phyloP scores from a whole-genome alignment of 1,139 yeast species.

The Kurtzmaniella quercitrusa region DNA sequence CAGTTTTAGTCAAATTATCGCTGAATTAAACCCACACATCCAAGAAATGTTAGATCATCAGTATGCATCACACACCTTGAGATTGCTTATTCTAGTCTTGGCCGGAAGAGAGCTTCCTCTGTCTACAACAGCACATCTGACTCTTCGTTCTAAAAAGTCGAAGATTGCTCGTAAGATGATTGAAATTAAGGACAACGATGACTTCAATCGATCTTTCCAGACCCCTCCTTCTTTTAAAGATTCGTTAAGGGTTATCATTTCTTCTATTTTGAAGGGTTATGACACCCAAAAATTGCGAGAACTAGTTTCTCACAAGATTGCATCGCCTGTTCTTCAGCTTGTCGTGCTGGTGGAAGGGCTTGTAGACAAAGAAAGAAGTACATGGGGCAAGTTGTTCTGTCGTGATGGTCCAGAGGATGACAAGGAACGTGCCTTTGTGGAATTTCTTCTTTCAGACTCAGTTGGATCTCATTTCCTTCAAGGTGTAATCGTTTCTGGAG shows the following conservation, averaged over 20 bases:
- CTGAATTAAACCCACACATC: slow-evolving; percentile 62
- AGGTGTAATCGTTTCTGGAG: slow-evolving; percentile 54
- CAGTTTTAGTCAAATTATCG: slow-evolving; percentile 57
- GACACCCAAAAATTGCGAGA: slow-evolving; percentile 56
- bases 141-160: slow-evolving; percentile 79
- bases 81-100: slow-evolving; percentile 65
- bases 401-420: slow-evolving; percentile 37
- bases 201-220: slow-evolving; percentile 62
- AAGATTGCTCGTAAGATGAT: slow-evolving; percentile 92
- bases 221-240: slow-evolving; percentile 69
- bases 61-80: slow-evolving; percentile 84
- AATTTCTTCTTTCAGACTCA: slow-evolving; percentile 77
- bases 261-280: slow-evolving; percentile 32
- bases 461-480: slow-evolving; percentile 91
- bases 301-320: slow-evolving; percentile 70
- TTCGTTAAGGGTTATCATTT: slow-evolving; percentile 39
- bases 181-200: slow-evolving; percentile 74
- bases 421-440: slow-evolving; percentile 79
- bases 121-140: slow-evolving; percentile 64
- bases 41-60: slow-evolving; percentile 63
- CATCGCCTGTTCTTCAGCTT: slow-evolving; percentile 85
- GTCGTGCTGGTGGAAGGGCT: slow-evolving; percentile 79
- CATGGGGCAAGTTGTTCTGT: slow-evolving; percentile 56
- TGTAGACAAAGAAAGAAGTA: slow-evolving; percentile 62
- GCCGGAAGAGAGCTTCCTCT: slow-evolving; percentile 83